Evolutionary conservation across 2,329 filamentous ascomycete genomes (phyloP), one percentile per base, ranked within the genome.

Genomic region (Ceratocystis eucalypticola): DNA sequence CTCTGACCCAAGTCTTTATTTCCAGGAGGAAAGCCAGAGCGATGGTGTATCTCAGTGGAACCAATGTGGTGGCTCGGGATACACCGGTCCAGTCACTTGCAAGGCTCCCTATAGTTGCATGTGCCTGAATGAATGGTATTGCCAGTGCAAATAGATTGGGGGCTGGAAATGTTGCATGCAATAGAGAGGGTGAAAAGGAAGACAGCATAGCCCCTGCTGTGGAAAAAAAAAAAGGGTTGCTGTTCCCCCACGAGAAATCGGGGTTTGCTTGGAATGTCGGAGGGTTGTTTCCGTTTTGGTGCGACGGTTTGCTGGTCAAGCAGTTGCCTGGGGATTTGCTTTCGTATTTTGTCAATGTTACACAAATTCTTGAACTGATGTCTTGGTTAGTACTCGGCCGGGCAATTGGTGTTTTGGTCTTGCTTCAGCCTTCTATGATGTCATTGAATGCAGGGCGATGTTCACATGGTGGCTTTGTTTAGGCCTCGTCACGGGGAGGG

Each of bases 41-140:
- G 50, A 57, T 10, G 25, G 68, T 7, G 69, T 69, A 3, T 65
- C 64, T 3, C 70, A 69, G 55, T 71, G 63, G 50, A 69, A 66
- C 20, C 71, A 71, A 64, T 71, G 71, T 55, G 71, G 71, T 28
- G 71, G 71, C 1, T 62, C 2, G 8, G 37, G 30, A 33, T 71
- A 69, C 69, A 67, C 62, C 1, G 70, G 71, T 0, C 59, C 70
- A 1, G 70, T 69, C 41, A 65, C 50, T 17, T 71, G 71, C 62
- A 62, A 57, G 48, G 62, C 68, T 5, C 64, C 68, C 12, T 69
- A 63, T 7, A 66, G 61, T 5, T 71, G 71, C 61, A 69, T 65
- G 15, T 65, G 62, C 15, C 37, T 65, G 28, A 71, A 71, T n/a
- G 65, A 69, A 41, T 71, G 68, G 65, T 71, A 71, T 69, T 70